Conservation (phyloP, 1,284 basidiomycete species). For the Takashimella tepidaria region DNA sequence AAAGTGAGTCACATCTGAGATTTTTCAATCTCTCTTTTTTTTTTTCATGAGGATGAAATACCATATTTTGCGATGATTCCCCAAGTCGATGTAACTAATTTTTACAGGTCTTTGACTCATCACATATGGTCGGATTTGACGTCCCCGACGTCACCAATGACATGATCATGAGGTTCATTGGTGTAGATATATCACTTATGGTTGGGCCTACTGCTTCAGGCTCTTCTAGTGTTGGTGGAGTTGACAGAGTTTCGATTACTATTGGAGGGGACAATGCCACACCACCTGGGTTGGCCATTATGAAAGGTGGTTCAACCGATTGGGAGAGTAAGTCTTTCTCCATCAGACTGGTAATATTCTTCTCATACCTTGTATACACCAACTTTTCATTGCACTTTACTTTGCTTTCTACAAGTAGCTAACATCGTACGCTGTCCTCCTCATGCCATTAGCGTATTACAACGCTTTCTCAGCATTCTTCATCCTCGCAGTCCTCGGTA, state of each 20-base stretch:
- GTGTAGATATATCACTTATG: slow-evolving; percentile 74
- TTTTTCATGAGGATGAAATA: too few species aligned
- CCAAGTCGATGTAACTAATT: not conserved
- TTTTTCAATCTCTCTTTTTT: too few species aligned
- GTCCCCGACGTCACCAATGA: slow-evolving; percentile 84
- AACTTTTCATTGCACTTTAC: too few species aligned
- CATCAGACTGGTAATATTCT: too few species aligned
- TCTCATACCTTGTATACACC: not conserved
- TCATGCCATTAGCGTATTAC: slow-evolving; percentile 64
- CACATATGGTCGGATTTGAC: slow-evolving; percentile 91
- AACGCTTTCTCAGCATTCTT: slow-evolving; percentile 83
- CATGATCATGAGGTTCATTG: slow-evolving; percentile 97
- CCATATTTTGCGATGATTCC: too few species aligned
- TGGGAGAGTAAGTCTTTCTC: slow-evolving; percentile 64
- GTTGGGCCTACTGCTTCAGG: slow-evolving; percentile 63
- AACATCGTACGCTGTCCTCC: not conserved
- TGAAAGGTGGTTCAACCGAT: slow-evolving; percentile 66
- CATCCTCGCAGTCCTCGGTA: slow-evolving; percentile 67
- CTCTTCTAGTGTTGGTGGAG: slow-evolving; percentile 34
- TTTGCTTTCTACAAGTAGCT: not conserved
- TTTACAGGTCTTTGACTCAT: slow-evolving; percentile 58
- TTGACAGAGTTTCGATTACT: slow-evolving; percentile 34
- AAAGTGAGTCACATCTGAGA: slow-evolving; percentile 67
- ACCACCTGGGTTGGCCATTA: slow-evolving; percentile 52
- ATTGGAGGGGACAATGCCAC: slow-evolving; percentile 24